Conservation (phyloP, 202 grass and related monocot species). For the Panicum hallii region DNA sequence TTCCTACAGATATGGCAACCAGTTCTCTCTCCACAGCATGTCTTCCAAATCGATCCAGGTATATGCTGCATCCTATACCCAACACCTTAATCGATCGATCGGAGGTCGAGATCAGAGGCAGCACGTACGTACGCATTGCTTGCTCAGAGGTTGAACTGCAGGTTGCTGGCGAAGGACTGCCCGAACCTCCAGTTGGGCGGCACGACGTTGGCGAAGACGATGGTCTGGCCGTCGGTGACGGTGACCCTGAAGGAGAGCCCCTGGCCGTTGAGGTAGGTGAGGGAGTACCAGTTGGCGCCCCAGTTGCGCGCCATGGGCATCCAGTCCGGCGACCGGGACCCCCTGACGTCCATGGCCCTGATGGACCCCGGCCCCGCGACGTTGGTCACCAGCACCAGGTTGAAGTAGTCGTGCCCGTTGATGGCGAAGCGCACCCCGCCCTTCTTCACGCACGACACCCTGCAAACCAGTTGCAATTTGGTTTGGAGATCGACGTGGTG, state of each 20-base stretch:
- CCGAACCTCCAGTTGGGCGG: conserved; percentile 64
- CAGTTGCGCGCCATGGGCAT: conserved; percentile 59
- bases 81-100: no score
- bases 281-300: conserved; percentile 63
- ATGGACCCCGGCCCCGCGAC: conserved; percentile 63
- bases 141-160: conserved; percentile 53
- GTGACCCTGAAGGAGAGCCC: conserved; percentile 56
- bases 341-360: conserved; percentile 58
- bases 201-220: conserved; percentile 44
- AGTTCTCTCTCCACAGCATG: background rate
- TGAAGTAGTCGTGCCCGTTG: conserved; percentile 63
- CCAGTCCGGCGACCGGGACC: conserved; percentile 27
- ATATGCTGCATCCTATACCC: background rate
- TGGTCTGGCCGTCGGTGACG: conserved; percentile 48
- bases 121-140: background rate
- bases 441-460: conserved; percentile 57
- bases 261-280: conserved; percentile 37
- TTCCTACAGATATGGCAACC: background rate
- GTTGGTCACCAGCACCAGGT: conserved; percentile 64
- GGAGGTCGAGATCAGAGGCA: background rate
- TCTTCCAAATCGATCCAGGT: background rate
- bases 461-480: no score
- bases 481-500: no score
- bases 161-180: conserved; percentile 52
- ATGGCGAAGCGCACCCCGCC: conserved; percentile 70